Evolutionary conservation across 352 stramenopile species (phyloP).

Genomic region (Pythium utonaiense): DNA sequence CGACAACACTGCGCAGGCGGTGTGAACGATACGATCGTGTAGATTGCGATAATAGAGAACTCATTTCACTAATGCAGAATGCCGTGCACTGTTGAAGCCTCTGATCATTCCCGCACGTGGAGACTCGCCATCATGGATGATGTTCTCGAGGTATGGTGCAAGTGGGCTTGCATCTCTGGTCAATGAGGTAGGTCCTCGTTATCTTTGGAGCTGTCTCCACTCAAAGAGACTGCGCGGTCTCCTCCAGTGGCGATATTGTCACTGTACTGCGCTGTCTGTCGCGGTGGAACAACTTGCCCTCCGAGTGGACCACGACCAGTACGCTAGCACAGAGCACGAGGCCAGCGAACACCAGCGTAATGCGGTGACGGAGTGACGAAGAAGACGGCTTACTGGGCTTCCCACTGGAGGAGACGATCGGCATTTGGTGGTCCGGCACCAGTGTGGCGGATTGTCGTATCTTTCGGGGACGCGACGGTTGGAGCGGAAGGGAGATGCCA

Average conservation of each 20-base stretch:
- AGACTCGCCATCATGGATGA: not conserved
- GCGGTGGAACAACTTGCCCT: not conserved
- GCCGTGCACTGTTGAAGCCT: too few relatives aligned
- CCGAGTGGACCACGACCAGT: not conserved
- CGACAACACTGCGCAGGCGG: slow-evolving; percentile 11
- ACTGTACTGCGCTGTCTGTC: not conserved
- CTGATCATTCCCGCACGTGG: too few relatives aligned
- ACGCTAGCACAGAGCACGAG: slow-evolving; percentile 2
- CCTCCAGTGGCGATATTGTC: too few relatives aligned
- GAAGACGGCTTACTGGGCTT: not conserved
- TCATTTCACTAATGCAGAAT: not conserved
- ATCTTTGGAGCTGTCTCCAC: too few relatives aligned
- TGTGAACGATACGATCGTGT: not conserved
- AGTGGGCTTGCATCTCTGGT: not conserved
- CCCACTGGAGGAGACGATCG: not conserved
- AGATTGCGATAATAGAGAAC: slow-evolving; percentile 4
- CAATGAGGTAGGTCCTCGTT: too few relatives aligned
- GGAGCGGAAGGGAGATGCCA: not conserved
- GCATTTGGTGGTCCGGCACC: not conserved
- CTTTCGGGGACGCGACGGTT: not conserved
- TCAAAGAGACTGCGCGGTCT: not conserved
- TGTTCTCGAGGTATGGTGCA: not conserved
- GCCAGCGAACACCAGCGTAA: slow-evolving; percentile 2
- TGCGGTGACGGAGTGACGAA: not conserved
- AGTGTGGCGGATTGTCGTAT: not conserved